Base-by-base conservation (phyloP, 2,329 filamentous ascomycete species). In the Arthrobotrys sphaeroides region DNA sequence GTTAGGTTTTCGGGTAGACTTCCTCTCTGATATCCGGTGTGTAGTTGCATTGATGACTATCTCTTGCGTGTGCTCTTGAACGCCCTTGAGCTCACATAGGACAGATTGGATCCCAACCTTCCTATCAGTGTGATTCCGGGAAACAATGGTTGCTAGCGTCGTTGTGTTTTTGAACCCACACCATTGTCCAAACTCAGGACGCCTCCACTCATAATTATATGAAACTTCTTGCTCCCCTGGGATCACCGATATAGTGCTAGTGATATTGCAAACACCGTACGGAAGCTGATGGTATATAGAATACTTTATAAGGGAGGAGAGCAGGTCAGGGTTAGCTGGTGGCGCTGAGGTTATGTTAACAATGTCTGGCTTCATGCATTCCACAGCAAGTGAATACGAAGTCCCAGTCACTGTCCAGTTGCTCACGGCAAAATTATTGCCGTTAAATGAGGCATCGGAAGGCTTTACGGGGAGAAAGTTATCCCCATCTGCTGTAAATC, bases 141-240 rank as follows among this genome's bases (percentile, higher is more conserved):
- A n/a, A n/a, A 6, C 40, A 51, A 59, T 3, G 22, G 36, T 61
- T 0, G 65, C 38, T 12, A 69, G 1, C 13, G 51, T 69, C 18
- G 65, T 61, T 1, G 65, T 69, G 24, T 69, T 69, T 22, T 61
- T 60, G 31, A 51, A 61, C 3, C 65, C 65, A 33, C 65, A 69
- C 65, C 65, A 69, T 24, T 43, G 22, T 1, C 20, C 22, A 38
- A 55, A 16, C 9, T 47, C n/a, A 16, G 64, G 64, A 0, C 64
- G 64, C 22, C 7, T 22, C 64, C 64, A 67, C 2, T 33, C 4
- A 43, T 66, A 66, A 10, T n/a, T 28, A 62, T 47, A 62, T 2
- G 59, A 49, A 31, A 47, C 20, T 16, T 24, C 16, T 31, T 31
- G 16, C 13, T 36, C n/a, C 24, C n/a, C 13, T 9, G 38, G 22